Base-by-base conservation (phyloP, 2,329 filamentous ascomycete species). In the Fusarium tricinctum region DNA sequence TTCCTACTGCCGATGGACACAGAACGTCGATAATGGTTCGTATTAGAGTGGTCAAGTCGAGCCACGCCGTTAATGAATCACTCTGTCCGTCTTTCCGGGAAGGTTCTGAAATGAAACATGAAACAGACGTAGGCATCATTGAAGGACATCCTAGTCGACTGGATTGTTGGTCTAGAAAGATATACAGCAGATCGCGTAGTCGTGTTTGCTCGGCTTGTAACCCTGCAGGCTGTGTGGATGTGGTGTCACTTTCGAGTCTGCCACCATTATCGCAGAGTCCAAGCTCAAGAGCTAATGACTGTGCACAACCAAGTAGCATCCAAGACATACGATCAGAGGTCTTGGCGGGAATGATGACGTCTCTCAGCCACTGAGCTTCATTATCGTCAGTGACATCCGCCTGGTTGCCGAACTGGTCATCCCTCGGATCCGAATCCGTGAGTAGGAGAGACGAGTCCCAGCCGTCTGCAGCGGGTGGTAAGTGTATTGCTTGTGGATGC, bases 301-400 rank as follows among this genome's bases (percentile, higher is more conserved):
- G 53, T 5, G 56, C 55, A 3, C 63, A 69, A 10, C 86, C 86
- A 40, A 88, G 80, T 20, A 87, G 70, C 82, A 87, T 88, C 86
- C 86, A 88, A 1, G 85, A 87, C 85, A 88, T 88, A 4, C 85
- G 85, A 19, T 69, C 68, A 0, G 84, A 87, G 56, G 83, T 78
- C 60, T 82, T 82, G 3, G 85, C 83, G 3, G 85, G 84, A 40
- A 85, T 81, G 40, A 86, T 83, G 35, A 87, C 85, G 65, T 86
- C 85, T 46, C 85, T 81, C 2, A 84, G 76, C 83, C 84, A 86
- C 14, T 71, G 61, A 2, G 46, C 57, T 9, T 59, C 33, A 10
- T 42, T 60, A 5, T 68, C 47, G 1, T 61, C 42, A 7, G 42
- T 44, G 0, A 2, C 6, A 2, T 70, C 62, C 22, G 58, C 67